Evolutionary conservation across 164 flowering plant species (phyloP).

Genomic region (Berberis vulgaris): DNA sequence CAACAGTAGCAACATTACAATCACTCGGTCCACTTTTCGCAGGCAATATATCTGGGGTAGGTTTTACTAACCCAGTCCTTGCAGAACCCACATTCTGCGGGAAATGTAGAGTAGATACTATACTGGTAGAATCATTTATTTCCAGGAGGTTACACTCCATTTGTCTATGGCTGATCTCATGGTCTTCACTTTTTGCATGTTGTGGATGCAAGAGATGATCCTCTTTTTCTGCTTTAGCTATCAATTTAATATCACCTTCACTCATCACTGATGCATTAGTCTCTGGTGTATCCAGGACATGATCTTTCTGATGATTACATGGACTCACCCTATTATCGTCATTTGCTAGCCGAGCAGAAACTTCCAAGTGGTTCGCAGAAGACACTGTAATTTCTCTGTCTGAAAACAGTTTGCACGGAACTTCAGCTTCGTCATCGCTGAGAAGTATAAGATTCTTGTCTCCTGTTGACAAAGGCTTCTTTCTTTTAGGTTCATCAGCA

Average conservation of each 20-base stretch:
- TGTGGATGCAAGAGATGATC: conserved; percentile 3
- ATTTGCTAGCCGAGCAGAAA: conserved; percentile 15
- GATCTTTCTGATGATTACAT: conserved; percentile 21
- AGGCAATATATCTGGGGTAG: conserved; percentile 9
- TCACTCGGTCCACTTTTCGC: conserved; percentile 10
- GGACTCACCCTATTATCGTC: conserved; percentile 20
- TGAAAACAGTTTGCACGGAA: conserved; percentile 13
- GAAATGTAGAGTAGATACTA: conserved; percentile 2
- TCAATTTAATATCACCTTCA: conserved; percentile 15
- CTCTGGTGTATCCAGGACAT: conserved; percentile 14
- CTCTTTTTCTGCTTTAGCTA: conserved; percentile 15
- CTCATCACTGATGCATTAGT: conserved; percentile 25
- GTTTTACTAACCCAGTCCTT: conserved; percentile 11
- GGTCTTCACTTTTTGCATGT: conserved; percentile 18
- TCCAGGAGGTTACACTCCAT: conserved; percentile 4
- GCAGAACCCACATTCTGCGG: conserved; percentile 8
- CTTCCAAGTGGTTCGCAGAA: conserved; percentile 12
- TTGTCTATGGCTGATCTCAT: conserved; percentile 4
- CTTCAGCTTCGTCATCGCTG: conserved; percentile 23
- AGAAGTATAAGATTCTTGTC: conserved; percentile 16
- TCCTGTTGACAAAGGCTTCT: background rate
- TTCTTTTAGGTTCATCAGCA: conserved; percentile 3
- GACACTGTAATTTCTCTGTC: conserved; percentile 13
- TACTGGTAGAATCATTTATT: conserved; percentile 3
- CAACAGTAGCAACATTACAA: conserved; percentile 14